Conservation (phyloP, 257 asterid species). For the Nicotiana noctiflora region DNA sequence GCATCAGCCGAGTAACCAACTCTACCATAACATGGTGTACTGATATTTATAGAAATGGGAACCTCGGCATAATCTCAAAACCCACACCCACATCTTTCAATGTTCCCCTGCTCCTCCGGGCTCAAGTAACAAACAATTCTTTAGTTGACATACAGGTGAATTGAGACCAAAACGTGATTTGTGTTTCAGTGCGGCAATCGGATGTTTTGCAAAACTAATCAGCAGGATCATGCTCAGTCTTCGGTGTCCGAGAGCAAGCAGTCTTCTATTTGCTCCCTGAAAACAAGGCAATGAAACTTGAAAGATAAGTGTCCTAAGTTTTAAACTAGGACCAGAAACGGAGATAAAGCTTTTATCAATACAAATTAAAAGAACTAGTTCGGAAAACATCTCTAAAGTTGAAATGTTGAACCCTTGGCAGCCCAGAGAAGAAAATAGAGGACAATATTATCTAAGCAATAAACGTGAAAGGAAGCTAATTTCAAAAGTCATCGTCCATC, state of each 20-base stretch:
- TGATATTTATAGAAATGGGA: not conserved
- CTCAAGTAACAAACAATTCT: not conserved
- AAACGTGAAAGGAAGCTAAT: not conserved
- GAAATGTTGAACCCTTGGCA: not conserved
- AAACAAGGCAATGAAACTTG: not conserved
- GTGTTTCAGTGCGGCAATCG: not conserved
- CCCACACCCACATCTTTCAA: not conserved
- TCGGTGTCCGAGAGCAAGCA: constrained; percentile 59
- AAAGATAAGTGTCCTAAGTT: not conserved
- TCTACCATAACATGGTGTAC: not conserved
- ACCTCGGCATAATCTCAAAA: not conserved
- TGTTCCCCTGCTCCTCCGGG: not conserved
- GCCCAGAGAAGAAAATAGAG: not conserved
- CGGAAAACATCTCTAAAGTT: not conserved
- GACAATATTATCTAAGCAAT: not conserved
- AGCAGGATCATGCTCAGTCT: constrained; percentile 36
- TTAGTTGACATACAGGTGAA: not conserved
- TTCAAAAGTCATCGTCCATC: not conserved
- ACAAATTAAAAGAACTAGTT: not conserved
- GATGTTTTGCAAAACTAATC: not conserved
- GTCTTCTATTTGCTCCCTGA: constrained; percentile 74
- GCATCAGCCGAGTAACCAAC: not conserved
- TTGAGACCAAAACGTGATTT: not conserved
- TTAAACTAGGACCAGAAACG: not conserved
- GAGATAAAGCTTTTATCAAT: not conserved